Base-by-base conservation (phyloP, 2,329 filamentous ascomycete species). In the Talaromyces sp. region DNA sequence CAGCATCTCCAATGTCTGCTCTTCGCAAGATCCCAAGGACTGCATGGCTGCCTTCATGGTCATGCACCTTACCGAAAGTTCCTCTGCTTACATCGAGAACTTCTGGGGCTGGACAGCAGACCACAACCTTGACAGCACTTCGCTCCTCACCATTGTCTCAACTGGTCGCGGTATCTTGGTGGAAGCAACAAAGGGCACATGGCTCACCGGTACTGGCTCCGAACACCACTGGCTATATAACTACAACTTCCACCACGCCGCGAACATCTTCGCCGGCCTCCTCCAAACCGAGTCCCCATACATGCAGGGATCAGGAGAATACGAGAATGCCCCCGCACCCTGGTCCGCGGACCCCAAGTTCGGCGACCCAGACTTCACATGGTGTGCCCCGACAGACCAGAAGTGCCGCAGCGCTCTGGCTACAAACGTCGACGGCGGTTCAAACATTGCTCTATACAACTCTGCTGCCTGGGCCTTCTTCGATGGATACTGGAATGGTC, bases 41-140 rank as follows among this genome's bases (percentile, higher is more conserved):
- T 82, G 81, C 66, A 79, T 77, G 64, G 80, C 76, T 1, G 77
- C 79, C 1, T 80, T 76, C 49, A 67, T 77, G 30, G 66, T 82
- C 48, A 69, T 86, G 44, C 81, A 86, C 59, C 69, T 85, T 16
- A 78, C 77, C 0, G 52, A 69, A 11, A 69, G 66, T 0, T 75
- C 77, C 0, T 77, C 77, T 1, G 77, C 76, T 3, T 84, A 84
- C 56, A 72, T 83, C 37, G 82, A 85, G 63, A 82, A 84, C 59
- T 69, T 78, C 50, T 77, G 78, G 78, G 66, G 74, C 3, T 80
- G 78, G 78, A 79, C 73, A 14, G 75, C 76, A 3, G 63, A 80
- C 56, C 78, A 80, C 65, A 78, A 79, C 54, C 70, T 84, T 32
- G 73, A 78, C 44, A 79, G 77, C 27, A 37, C 52, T 1, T 60